Evolutionary conservation across 352 stramenopile genomes (phyloP).

Genomic region (Globisporangium ultimum): DNA sequence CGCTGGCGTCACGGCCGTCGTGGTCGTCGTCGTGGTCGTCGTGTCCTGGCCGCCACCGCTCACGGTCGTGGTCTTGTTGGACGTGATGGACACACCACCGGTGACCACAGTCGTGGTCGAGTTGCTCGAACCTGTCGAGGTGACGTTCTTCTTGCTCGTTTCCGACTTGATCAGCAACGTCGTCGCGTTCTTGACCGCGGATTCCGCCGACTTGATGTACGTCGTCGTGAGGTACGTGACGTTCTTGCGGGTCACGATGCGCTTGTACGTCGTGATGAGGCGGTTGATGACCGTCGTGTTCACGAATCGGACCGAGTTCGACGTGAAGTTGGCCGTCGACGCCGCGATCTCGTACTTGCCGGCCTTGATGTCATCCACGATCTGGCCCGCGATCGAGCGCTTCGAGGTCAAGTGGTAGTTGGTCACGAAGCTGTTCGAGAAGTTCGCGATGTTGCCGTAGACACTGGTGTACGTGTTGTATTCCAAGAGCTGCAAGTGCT

Average conservation of each 20-base stretch:
- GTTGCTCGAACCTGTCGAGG: slow-evolving; percentile 20
- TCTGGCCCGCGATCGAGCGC: slow-evolving; percentile 43
- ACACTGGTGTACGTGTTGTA: slow-evolving; percentile 56
- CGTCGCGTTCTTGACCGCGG: slow-evolving; percentile 13
- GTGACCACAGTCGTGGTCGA: slow-evolving; percentile 8
- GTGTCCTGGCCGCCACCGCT: slow-evolving; percentile 4
- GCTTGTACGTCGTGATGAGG: slow-evolving; percentile 28
- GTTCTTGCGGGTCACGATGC: slow-evolving; percentile 13
- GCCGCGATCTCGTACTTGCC: slow-evolving; percentile 46
- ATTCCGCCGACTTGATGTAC: slow-evolving; percentile 24
- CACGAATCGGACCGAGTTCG: slow-evolving; percentile 28
- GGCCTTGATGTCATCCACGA: slow-evolving; percentile 41
- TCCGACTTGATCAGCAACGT: slow-evolving; percentile 7
- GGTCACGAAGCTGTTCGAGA: slow-evolving; percentile 42
- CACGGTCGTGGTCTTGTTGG: slow-evolving; percentile 13
- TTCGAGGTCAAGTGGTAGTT: slow-evolving; percentile 52
- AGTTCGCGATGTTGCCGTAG: slow-evolving; percentile 40
- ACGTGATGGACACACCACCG: slow-evolving; percentile 12
- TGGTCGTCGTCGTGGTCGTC: slow-evolving; percentile 15
- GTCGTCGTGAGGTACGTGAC: slow-evolving; percentile 25
- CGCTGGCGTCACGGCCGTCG: slow-evolving; percentile 10
- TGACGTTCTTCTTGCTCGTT: slow-evolving; percentile 9
- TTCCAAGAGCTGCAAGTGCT: slow-evolving; percentile 62
- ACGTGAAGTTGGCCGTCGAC: slow-evolving; percentile 36
- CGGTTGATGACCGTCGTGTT: slow-evolving; percentile 37